These are phyloP conservation scores for Breynia disticha DNA, from an alignment of 441 rosid genomes.

Conservation along the genomic window DNA sequence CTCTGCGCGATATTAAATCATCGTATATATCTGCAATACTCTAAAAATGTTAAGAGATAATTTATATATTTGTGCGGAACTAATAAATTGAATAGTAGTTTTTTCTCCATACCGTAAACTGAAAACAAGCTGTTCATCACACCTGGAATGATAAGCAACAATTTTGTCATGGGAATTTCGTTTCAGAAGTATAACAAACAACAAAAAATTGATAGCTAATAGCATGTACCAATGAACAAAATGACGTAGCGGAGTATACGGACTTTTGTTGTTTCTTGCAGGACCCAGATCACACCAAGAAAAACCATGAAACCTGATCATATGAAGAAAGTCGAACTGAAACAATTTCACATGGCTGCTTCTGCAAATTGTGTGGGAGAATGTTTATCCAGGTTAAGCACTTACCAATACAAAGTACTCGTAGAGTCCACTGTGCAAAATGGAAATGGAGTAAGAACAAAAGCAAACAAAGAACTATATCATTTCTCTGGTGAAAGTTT, in stretches of 20 bases:
- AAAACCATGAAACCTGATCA: slow-evolving; percentile 70
- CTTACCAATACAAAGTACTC: slow-evolving; percentile 85
- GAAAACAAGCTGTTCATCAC: slow-evolving; percentile 96
- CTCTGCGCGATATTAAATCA: slow-evolving; percentile 81
- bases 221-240: slow-evolving; percentile 67
- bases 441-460: slow-evolving; percentile 5
- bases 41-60: slow-evolving; percentile 1
- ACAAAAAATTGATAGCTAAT: not conserved
- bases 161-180: not conserved
- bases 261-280: slow-evolving; percentile 67
- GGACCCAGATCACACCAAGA: slow-evolving; percentile 65
- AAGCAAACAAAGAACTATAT: not conserved
- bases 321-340: slow-evolving; percentile 3
- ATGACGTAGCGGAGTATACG: slow-evolving; percentile 71
- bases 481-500: not conserved
- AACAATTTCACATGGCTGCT: slow-evolving; percentile 1
- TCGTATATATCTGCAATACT: slow-evolving; percentile 62
- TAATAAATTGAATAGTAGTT: not conserved
- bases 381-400: slow-evolving; percentile 11
- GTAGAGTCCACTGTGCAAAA: slow-evolving; percentile 79
- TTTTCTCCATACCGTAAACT: slow-evolving; percentile 52
- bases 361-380: slow-evolving; percentile 1
- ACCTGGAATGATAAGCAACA: slow-evolving; percentile 38
- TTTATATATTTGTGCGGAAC: slow-evolving; percentile 1
- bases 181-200: too few species aligned